A percentile compares a stretch with the other conserved stretches of the same genome.
Conservation (phyloP, 345 rosid species). For the Corymbia maculata region DNA sequence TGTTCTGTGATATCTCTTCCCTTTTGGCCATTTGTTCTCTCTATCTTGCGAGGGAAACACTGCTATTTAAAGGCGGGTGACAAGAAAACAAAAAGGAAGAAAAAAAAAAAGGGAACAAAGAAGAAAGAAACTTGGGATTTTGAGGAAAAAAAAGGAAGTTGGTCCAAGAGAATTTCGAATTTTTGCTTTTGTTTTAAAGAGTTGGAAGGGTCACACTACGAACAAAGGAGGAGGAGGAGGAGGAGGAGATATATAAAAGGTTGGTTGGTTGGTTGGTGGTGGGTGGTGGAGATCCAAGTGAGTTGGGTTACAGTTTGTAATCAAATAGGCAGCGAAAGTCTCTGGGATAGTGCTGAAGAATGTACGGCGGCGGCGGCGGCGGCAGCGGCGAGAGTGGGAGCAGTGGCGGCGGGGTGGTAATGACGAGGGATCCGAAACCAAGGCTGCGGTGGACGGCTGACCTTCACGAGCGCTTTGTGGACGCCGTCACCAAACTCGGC, state of each 20-base stretch:
- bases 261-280: background rate
- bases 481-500: constrained; percentile 62
- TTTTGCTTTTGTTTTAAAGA: background rate
- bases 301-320: background rate
- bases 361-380: background rate
- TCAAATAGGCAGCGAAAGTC: background rate
- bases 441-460: constrained; percentile 65
- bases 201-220: background rate
- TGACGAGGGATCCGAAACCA: constrained; percentile 90
- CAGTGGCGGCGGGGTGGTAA: constrained; percentile 38
- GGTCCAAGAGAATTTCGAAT: background rate
- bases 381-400: constrained; percentile 16
- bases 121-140: background rate
- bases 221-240: background rate
- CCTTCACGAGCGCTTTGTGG: constrained; percentile 60
- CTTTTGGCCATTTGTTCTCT: background rate
- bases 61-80: background rate
- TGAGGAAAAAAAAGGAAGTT: background rate
- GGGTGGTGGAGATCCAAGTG: background rate
- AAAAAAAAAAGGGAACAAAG: background rate
- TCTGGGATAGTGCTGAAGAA: background rate
- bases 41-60: background rate
- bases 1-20: background rate
- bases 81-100: background rate
- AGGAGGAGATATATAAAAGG: background rate